Percentiles rank a stretch among this genome's conserved stretches.
phyloP scores from a whole-genome alignment of 352 stramenopile genomes.

The Phytopythium helicoides region DNA sequence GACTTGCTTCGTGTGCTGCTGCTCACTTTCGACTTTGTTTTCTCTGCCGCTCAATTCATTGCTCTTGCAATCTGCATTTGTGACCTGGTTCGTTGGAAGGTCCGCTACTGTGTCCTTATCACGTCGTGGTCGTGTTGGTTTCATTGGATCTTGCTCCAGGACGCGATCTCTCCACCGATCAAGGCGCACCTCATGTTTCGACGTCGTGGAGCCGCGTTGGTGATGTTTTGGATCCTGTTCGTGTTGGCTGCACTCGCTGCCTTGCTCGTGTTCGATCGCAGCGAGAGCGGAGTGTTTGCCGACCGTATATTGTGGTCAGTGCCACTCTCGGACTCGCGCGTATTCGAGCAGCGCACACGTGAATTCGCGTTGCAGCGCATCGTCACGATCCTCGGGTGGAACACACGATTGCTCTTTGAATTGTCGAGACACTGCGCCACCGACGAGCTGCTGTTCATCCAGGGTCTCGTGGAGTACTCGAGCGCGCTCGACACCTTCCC shows the following conservation, averaged over 20 bases:
- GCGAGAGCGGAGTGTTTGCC: neutral
- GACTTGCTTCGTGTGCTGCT: conserved; percentile 13
- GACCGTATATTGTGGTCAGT: conserved; percentile 14
- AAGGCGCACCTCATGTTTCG: conserved; percentile 7
- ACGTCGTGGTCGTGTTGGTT: conserved; percentile 48
- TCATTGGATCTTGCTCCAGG: conserved; percentile 40
- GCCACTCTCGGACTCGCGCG: conserved; percentile 10
- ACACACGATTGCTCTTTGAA: conserved; percentile 14
- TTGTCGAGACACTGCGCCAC: conserved; percentile 7
- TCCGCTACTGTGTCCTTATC: conserved; percentile 22
- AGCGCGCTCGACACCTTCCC: conserved; percentile 17
- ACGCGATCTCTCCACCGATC: conserved; percentile 37
- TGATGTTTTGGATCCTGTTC: conserved; percentile 10
- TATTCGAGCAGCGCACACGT: conserved; percentile 13
- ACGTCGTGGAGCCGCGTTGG: conserved; percentile 10
- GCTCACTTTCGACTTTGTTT: conserved; percentile 22
- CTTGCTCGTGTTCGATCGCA: conserved; percentile 7
- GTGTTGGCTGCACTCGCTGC: conserved; percentile 6
- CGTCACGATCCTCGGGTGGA: conserved; percentile 22
- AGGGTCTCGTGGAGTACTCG: conserved; percentile 17
- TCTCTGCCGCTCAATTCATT: conserved; percentile 17
- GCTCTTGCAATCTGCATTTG: conserved; percentile 21
- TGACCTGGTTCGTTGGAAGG: conserved; percentile 32
- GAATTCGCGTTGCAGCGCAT: conserved; percentile 17
- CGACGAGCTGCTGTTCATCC: conserved; percentile 21